Evolutionary conservation across 2,329 filamentous ascomycete genomes (phyloP), one percentile per base, ranked within the genome.

Genomic region (Epicoccum nigrum): DNA sequence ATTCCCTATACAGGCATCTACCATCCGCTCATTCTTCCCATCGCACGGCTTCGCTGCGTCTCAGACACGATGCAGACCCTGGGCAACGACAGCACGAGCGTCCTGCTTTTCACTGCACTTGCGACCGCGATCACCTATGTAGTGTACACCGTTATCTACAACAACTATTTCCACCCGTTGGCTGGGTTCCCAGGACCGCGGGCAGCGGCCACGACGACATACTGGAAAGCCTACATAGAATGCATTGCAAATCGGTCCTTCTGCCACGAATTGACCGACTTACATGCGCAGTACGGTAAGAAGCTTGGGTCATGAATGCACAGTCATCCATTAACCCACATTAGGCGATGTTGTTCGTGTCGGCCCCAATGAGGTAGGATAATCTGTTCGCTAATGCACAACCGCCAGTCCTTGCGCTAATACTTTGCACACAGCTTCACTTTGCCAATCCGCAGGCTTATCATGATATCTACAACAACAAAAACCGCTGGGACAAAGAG

Each of bases 401-500:
- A 30, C 13, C 3, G 12, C 28, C 28, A 3, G 12, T n/a, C 28
- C 8, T 30, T 39, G 30, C 47, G 34, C 55, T 54, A 27, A 58
- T 32, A 12, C 25, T 20, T 39, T 9, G n/a, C 13, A 70, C 41
- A 19, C 47, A 77, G 73, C 70, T 78, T 25, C 75, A 78, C 52
- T 78, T 78, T 61, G 69, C 69, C 8, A 65, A 71, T 15, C 76
- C 77, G 1, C 41, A 69, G 7, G 74, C 72, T 19, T 79, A 77
- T 56, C 63, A 74, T 53, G 74, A 75, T 30, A 78, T 79, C 30
- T 78, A 78, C 60, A 75, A 72, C 55, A 65, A 65, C 41, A 68
- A 64, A 32, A 73, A 74, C 37, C 65, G 69, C 13, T 77, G 75
- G 75, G 69, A 77, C 50, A 79, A 79, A 46, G 74, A 79, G 33